Base-by-base conservation (phyloP, 805 yeast species). In the Spathaspora sp. region DNA sequence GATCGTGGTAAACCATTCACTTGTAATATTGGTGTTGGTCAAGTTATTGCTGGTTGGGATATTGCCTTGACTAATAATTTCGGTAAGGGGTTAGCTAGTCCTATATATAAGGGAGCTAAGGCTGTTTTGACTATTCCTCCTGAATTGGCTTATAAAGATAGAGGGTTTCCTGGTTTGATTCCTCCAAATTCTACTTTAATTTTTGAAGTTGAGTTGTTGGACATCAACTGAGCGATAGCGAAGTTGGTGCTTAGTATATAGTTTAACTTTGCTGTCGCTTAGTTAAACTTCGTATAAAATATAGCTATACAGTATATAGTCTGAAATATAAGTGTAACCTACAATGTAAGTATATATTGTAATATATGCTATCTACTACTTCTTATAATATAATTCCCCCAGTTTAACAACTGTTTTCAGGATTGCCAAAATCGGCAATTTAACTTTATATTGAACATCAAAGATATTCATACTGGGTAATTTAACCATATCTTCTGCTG, bases 1-100 rank as follows among this genome's bases (percentile, higher is more conserved):
- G 96, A 90, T 79, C 86, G 97, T 76, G 94, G 94, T 66, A 83
- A 87, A 72, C 97, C 98, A 59, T 93, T 93, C 85, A 93, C 89
- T 72, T 87, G 96, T 71, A 75, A 78, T 73, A 89, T 93, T 67
- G 97, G 98, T 71, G 96, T 89, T 59, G 97, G 97, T 58, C 96
- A 87, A 76, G 97, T 93, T 60, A 93, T 93, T 76, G 83, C 84
- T 67, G 98, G 54, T 28, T 52, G 54, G 54, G 54, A 52, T 43
- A 48, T 52, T 28, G 45, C 52, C 17, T 48, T 52, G 20, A 52
- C 54, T 14, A 46, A 52, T 39, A 48, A 48, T 17, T 48, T 19
- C 31, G 52, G 52, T 11, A 49, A 52, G 39, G 97, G 92, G 66
- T 88, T 83, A 65, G 96, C 92, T 56, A 89, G 91, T 68, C 97